A percentile compares a stretch with the other conserved stretches of the same genome.
Evolutionary conservation across 768 basidiomycete genomes (phyloP).

Genomic region (Phylloporus sp.): DNA sequence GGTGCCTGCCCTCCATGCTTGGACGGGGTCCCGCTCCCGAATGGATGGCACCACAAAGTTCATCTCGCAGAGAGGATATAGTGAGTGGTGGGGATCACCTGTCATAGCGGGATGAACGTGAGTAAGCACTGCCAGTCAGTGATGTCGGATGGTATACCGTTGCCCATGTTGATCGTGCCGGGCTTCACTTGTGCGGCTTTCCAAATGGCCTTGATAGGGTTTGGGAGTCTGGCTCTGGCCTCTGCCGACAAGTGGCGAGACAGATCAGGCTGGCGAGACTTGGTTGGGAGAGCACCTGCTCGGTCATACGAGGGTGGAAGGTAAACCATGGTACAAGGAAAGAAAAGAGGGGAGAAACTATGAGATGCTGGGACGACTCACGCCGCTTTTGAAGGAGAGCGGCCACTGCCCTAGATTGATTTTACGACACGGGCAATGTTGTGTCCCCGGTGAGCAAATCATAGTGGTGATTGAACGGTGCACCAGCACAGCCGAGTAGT

Average conservation of each 20-base stretch:
- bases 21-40: conserved; percentile 26
- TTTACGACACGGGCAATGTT: neutral
- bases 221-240: conserved; percentile 31
- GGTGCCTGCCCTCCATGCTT: conserved; percentile 26
- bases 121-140: neutral
- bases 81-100: conserved; percentile 34
- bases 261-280: conserved; percentile 28
- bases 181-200: conserved; percentile 33
- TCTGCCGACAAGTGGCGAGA: conserved; percentile 35
- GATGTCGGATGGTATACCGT: conserved; percentile 20
- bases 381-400: conserved; percentile 8
- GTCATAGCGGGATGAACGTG: neutral
- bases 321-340: conserved; percentile 24
- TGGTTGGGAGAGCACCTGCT: conserved; percentile 11
- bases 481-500: neutral
- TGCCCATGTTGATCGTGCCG: conserved; percentile 37
- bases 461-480: neutral
- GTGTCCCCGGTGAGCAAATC: too few relatives aligned
- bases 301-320: conserved; percentile 14
- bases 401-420: neutral
- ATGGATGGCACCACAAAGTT: conserved; percentile 35
- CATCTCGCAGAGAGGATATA: conserved; percentile 33
- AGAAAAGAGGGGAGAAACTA: neutral
- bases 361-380: neutral
- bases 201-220: conserved; percentile 37